Base-by-base conservation (phyloP, 1,139 yeast species). In the Pichia norvegensis region DNA sequence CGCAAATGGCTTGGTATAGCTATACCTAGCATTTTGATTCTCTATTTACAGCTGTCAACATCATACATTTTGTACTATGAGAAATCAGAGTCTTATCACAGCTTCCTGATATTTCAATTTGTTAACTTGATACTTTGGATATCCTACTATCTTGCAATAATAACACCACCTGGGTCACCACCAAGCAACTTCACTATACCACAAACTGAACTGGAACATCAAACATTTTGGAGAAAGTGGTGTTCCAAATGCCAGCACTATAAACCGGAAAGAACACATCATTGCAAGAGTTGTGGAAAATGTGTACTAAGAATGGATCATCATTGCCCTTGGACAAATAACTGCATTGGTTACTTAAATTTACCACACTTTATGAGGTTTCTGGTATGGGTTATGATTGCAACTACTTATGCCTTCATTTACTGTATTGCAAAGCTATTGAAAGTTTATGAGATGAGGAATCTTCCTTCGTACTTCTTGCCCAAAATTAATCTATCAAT, bases 221-320 rank as follows among this genome's bases (percentile, higher is more conserved):
- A 57, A 39, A 45, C 42, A 19, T 41, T 52, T 45, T 78, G 84
- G 82, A 68, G 68, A 46, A 69, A 79, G 44, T 81, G 77, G 72
- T 85, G 94, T 59, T 60, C 66, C 46, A 84, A 82, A 56, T 86
- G 95, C 61, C 57, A 76, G 29, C 63, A 58, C 20, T 77, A 72
- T 59, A 85, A 85, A 59, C 95, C 95, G 0, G 87, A 80, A 57
- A 67, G 95, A 42, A 62, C 86, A 2, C 95, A 86, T 59, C 95
- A 86, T 61, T 85, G 95, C 63, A 78, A 78, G 55, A 68, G 72
- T 1, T 79, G 85, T 55, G 66, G 70, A 11, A 62, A 58, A 14
- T 86, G 95, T 59, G 81, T 85, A 14, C 62, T 85, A 46, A 76
- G 74, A 56, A 86, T 85, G 95, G 95, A 85, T 62, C 95, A 85